A percentile compares a stretch with the other conserved stretches of the same genome.
These are phyloP conservation scores for Hymenoscyphus repandus DNA, from an alignment of 2,329 filamentous ascomycete genomes.

Conservation along the genomic window DNA sequence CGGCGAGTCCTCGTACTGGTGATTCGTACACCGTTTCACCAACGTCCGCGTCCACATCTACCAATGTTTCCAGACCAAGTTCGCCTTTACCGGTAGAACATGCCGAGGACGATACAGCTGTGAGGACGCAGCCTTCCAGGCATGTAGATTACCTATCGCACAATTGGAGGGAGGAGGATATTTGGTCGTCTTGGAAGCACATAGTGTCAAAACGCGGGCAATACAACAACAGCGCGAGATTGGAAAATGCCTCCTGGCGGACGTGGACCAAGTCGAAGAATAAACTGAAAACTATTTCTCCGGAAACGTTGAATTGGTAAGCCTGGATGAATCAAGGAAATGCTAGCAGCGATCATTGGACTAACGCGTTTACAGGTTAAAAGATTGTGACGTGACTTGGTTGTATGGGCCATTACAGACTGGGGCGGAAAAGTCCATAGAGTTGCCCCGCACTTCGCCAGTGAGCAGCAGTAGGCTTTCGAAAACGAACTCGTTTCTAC, in stretches of 20 bases:
- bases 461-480: constrained; percentile 50
- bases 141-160: constrained; percentile 95
- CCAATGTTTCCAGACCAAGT: constrained; percentile 41
- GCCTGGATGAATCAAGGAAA: constrained; percentile 34
- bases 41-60: constrained; percentile 54
- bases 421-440: constrained; percentile 51
- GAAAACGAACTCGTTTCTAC: constrained; percentile 53
- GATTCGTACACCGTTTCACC: constrained; percentile 52
- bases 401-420: constrained; percentile 89
- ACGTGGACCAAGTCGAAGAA: constrained; percentile 95
- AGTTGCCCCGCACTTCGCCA: constrained; percentile 37
- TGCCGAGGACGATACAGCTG: constrained; percentile 48
- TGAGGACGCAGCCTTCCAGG: constrained; percentile 58
- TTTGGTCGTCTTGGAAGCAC: constrained; percentile 96
- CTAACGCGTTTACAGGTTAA: constrained; percentile 61
- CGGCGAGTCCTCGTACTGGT: constrained; percentile 43
- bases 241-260: constrained; percentile 96
- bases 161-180: constrained; percentile 94
- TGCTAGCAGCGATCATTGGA: not conserved
- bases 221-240: constrained; percentile 72
- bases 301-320: constrained; percentile 90
- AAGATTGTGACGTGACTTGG: constrained; percentile 97
- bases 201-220: constrained; percentile 74
- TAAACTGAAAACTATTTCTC: constrained; percentile 78
- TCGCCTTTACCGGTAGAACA: constrained; percentile 17